phyloP scores from a whole-genome alignment of 2,329 filamentous ascomycete species.

The Penicillium occitanis region DNA sequence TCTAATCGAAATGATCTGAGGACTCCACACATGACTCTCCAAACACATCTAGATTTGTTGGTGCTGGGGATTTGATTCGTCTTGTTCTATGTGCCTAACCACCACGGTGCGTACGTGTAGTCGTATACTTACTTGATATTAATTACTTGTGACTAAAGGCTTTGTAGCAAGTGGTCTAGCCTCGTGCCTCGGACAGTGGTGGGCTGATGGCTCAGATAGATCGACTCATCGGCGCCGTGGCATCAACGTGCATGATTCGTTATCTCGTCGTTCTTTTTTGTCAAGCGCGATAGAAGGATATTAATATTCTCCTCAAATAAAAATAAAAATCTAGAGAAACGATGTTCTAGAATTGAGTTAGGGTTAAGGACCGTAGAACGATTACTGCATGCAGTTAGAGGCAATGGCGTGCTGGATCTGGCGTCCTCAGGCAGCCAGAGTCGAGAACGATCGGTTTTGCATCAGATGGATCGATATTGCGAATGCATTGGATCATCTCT shows the following conservation, averaged over 20 bases:
- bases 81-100: not conserved
- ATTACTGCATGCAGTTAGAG: constrained; percentile 9
- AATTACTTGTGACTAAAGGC: not conserved
- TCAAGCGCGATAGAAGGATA: constrained; percentile 5
- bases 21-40: constrained; percentile 2
- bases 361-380: not conserved
- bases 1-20: constrained; percentile 7
- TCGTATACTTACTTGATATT: not conserved
- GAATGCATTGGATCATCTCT: not conserved
- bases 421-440: not conserved
- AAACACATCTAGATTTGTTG: not conserved
- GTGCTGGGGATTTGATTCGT: not conserved
- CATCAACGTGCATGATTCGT: not conserved
- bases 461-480: constrained; percentile 2
- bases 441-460: not conserved
- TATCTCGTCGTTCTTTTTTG: not conserved
- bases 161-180: not conserved
- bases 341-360: not conserved
- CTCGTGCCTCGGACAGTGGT: not conserved
- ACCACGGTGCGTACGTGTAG: not conserved
- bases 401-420: not conserved
- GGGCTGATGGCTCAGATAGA: not conserved
- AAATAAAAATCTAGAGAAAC: not conserved
- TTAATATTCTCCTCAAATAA: not conserved
- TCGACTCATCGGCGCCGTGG: not conserved